Evolutionary conservation across 2,329 filamentous ascomycete species (phyloP).

Genomic region (Trichophyton benhamiae): DNA sequence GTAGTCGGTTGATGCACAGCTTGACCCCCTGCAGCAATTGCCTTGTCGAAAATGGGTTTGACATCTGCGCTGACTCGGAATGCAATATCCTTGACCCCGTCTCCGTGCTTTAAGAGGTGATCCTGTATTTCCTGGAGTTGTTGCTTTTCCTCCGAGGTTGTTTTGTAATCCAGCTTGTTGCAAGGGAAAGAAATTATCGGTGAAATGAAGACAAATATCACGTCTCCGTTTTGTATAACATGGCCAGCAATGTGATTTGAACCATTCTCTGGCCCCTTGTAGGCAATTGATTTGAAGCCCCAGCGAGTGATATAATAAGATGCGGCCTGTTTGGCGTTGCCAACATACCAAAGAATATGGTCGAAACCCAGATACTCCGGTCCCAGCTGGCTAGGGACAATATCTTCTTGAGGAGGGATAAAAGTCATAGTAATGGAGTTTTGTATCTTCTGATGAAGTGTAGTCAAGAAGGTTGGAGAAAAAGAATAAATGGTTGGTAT

Average conservation of each 20-base stretch:
- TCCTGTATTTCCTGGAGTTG: conserved; percentile 60
- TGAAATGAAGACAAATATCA: conserved; percentile 74
- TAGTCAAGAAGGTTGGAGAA: neutral
- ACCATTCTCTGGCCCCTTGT: conserved; percentile 75
- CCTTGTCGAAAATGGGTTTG: conserved; percentile 57
- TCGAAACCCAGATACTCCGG: conserved; percentile 51
- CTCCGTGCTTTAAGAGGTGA: conserved; percentile 71
- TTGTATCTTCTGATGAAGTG: neutral
- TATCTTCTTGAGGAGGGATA: conserved; percentile 8
- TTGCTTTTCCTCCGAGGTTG: conserved; percentile 47
- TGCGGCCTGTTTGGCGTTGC: conserved; percentile 84
- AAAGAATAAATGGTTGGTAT: neutral
- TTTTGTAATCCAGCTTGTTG: conserved; percentile 41
- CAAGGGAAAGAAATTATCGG: conserved; percentile 41
- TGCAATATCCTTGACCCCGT: conserved; percentile 83
- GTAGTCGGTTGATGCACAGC: conserved; percentile 50
- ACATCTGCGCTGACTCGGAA: conserved; percentile 72
- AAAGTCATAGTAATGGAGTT: neutral
- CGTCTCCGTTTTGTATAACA: conserved; percentile 61
- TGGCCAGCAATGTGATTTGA: conserved; percentile 67
- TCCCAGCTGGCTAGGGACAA: conserved; percentile 16
- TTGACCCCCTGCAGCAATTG: conserved; percentile 54
- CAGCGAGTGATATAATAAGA: conserved; percentile 73
- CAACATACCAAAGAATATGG: conserved; percentile 84
- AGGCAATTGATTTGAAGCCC: conserved; percentile 67